Evolutionary conservation across 2,329 filamentous ascomycete genomes (phyloP).

Genomic region (Geosmithia morbida): DNA sequence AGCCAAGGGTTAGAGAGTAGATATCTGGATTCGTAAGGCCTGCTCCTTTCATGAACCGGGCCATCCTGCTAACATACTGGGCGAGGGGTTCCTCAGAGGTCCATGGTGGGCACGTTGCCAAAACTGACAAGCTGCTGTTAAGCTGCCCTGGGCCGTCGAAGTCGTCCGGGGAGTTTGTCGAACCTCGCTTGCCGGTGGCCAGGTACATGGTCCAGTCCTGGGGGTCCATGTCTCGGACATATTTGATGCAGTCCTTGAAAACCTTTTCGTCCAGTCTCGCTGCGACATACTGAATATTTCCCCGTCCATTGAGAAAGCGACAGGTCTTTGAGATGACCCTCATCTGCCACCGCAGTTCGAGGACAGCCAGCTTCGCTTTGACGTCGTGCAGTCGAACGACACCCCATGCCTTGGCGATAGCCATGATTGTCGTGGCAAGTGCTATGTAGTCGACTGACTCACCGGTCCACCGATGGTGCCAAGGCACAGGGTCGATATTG

Average conservation of each 20-base stretch:
- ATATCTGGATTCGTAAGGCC: slow-evolving; percentile 22
- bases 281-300: slow-evolving; percentile 41
- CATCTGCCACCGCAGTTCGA: slow-evolving; percentile 43
- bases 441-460: slow-evolving; percentile 43
- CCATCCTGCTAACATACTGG: slow-evolving; percentile 14
- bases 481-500: slow-evolving; percentile 39
- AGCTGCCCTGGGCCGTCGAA: not conserved
- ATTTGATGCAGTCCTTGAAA: slow-evolving; percentile 49
- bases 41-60: slow-evolving; percentile 10
- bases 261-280: slow-evolving; percentile 37
- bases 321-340: slow-evolving; percentile 43
- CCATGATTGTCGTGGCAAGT: slow-evolving; percentile 41
- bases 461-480: slow-evolving; percentile 41
- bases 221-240: slow-evolving; percentile 36
- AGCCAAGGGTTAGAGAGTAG: slow-evolving; percentile 19
- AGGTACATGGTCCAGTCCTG: slow-evolving; percentile 43
- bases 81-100: slow-evolving; percentile 17
- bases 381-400: slow-evolving; percentile 44
- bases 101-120: slow-evolving; percentile 11
- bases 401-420: slow-evolving; percentile 40
- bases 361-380: slow-evolving; percentile 40
- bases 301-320: slow-evolving; percentile 40
- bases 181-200: slow-evolving; percentile 25
- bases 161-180: not conserved
- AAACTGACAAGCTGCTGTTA: not conserved